Evolutionary conservation across 1,284 basidiomycete species (phyloP).

Genomic region (Moesziomyces globuligerus): DNA sequence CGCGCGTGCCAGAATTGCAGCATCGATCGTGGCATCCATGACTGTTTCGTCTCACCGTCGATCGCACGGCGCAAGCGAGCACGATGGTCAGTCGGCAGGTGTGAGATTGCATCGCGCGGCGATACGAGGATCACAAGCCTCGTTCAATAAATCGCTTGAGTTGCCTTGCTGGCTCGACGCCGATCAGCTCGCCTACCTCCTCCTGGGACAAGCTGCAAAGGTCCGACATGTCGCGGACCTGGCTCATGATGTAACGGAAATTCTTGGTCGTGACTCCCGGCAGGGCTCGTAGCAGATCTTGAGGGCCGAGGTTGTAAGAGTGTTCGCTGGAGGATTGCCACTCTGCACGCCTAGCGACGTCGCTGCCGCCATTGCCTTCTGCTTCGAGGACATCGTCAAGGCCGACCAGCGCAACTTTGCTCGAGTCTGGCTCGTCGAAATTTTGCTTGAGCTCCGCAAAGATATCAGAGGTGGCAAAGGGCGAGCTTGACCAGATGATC

Average conservation of each 20-base stretch:
- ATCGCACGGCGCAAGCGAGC: too few species aligned
- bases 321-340: constrained; percentile 33
- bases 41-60: not conserved
- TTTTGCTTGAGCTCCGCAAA: constrained; percentile 91
- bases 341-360: constrained; percentile 7
- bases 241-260: constrained; percentile 83
- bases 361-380: constrained; percentile 16
- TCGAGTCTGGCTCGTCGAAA: constrained; percentile 82
- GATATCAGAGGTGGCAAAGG: constrained; percentile 89
- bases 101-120: not conserved
- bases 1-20: not conserved
- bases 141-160: constrained; percentile 68
- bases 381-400: constrained; percentile 33
- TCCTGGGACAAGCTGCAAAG: constrained; percentile 76
- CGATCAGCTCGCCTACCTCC: constrained; percentile 80
- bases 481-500: constrained; percentile 96
- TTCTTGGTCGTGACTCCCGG: constrained; percentile 84
- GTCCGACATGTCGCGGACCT: constrained; percentile 79
- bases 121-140: constrained; percentile 6
- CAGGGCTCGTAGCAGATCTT: constrained; percentile 69
- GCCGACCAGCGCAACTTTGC: constrained; percentile 76
- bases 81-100: too few species aligned
- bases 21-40: not conserved
- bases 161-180: constrained; percentile 80
- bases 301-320: constrained; percentile 54